Conservation (phyloP, 139 green algal genomes). For the Coelastrella sp. region DNA sequence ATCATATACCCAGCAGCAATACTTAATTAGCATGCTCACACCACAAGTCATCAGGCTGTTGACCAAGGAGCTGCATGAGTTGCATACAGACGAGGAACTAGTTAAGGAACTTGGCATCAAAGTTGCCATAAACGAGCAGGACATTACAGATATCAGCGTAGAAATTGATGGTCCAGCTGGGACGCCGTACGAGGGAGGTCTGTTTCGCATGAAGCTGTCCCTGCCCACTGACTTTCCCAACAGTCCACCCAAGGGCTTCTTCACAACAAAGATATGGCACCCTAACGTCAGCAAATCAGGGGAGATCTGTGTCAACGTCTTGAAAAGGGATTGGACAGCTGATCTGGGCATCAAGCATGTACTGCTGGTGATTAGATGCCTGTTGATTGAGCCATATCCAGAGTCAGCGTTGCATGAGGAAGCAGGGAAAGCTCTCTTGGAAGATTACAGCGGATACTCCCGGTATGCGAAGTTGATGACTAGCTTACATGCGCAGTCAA, state of each 20-base stretch:
- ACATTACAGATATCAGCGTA: slow-evolving; percentile 73
- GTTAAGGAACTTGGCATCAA: slow-evolving; percentile 80
- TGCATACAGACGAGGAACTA: slow-evolving; percentile 61
- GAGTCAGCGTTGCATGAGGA: slow-evolving; percentile 98
- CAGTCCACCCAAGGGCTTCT: slow-evolving; percentile 79
- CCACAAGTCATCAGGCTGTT: slow-evolving; percentile 48
- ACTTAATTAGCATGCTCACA: slow-evolving; percentile 4
- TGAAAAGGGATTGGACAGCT: slow-evolving; percentile 96
- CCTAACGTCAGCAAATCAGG: slow-evolving; percentile 92
- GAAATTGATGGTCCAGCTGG: slow-evolving; percentile 83
- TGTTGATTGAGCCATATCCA: slow-evolving; percentile 97
- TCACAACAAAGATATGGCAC: slow-evolving; percentile 95
- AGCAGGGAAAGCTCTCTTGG: slow-evolving; percentile 93
- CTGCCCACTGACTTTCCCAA: slow-evolving; percentile 75
- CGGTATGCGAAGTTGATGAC: slow-evolving; percentile 93
- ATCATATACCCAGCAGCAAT: not conserved
- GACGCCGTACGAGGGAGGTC: slow-evolving; percentile 92
- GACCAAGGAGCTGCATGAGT: slow-evolving; percentile 77
- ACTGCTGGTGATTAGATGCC: slow-evolving; percentile 90
- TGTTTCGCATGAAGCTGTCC: slow-evolving; percentile 89
- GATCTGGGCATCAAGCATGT: slow-evolving; percentile 90
- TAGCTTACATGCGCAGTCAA: slow-evolving; percentile 65
- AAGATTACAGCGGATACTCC: slow-evolving; percentile 90
- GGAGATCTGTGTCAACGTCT: slow-evolving; percentile 98
- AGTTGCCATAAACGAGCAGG: slow-evolving; percentile 86